Conservation (phyloP, 108 stramenopile genomes). For the Discostella stelligeroides region DNA sequence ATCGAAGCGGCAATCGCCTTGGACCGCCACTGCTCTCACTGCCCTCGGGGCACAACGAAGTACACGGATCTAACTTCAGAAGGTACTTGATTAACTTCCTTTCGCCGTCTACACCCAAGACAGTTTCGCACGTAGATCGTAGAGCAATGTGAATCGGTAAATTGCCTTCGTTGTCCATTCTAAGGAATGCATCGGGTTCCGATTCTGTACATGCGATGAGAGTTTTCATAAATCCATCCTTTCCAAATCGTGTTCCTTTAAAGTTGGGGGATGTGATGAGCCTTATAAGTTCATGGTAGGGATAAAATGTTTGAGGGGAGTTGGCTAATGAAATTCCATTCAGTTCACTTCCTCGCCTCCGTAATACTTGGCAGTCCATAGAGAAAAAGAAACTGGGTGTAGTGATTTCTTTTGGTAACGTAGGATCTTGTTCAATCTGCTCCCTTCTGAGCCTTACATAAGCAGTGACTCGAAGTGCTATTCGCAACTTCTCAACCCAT, state of each 20-base stretch:
- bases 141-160: constrained; percentile 57
- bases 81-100: constrained; percentile 46
- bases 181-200: constrained; percentile 41
- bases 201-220: constrained; percentile 46
- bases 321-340: background rate
- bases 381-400: constrained; percentile 34
- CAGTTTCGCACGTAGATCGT: constrained; percentile 47
- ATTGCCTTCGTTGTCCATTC: constrained; percentile 40
- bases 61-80: constrained; percentile 29
- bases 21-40: constrained; percentile 2
- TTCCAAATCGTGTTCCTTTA: constrained; percentile 46
- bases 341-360: constrained; percentile 19
- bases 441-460: constrained; percentile 28
- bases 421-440: constrained; percentile 2
- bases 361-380: constrained; percentile 11
- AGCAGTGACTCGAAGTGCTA: constrained; percentile 39
- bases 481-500: constrained; percentile 53
- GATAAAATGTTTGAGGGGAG: constrained; percentile 35
- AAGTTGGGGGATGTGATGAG: constrained; percentile 39
- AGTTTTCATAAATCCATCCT: constrained; percentile 37
- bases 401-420: constrained; percentile 8
- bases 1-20: constrained; percentile 36
- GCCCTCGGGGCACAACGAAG: constrained; percentile 34
- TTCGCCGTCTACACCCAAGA: constrained; percentile 40
- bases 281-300: constrained; percentile 51